Conservation (phyloP, 108 stramenopile species). For the Fragilaria radians region DNA sequence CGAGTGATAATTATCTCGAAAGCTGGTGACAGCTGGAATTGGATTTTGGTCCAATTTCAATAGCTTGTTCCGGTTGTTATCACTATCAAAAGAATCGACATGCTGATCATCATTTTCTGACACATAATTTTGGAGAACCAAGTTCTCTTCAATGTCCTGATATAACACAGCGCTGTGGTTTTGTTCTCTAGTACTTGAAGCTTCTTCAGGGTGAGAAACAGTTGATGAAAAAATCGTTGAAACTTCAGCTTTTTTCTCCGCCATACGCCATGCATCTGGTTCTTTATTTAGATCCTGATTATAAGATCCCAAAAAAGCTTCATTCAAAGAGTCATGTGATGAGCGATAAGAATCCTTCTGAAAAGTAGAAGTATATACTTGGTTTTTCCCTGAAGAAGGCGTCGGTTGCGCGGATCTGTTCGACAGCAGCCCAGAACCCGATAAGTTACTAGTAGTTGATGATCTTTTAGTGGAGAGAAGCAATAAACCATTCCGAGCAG, state of each 20-base stretch:
- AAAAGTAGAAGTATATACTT: conserved; percentile 13
- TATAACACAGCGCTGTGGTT: no score
- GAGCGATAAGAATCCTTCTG: conserved; percentile 26
- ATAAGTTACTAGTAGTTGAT: conserved; percentile 14
- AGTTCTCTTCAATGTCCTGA: no score
- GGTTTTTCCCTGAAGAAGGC: conserved; percentile 20
- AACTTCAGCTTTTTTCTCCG: conserved; percentile 14
- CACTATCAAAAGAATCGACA: no score
- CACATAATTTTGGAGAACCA: no score
- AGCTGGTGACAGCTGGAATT: no score
- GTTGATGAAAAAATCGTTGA: no score
- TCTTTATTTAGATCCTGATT: conserved; percentile 11
- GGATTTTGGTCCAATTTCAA: no score
- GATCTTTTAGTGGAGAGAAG: conserved; percentile 70
- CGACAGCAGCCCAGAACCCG: background rate
- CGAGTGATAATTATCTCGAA: no score
- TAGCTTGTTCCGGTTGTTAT: no score
- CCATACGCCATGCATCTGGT: conserved; percentile 52
- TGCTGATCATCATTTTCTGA: no score
- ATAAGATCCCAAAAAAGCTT: conserved; percentile 36
- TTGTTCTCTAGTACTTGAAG: no score
- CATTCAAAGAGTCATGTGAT: conserved; percentile 40
- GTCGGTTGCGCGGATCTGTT: conserved; percentile 30
- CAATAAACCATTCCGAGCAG: conserved; percentile 59
- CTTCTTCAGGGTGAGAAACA: no score